Conservation (phyloP, 2,329 filamentous ascomycete genomes). For the Pyricularia sp. region DNA sequence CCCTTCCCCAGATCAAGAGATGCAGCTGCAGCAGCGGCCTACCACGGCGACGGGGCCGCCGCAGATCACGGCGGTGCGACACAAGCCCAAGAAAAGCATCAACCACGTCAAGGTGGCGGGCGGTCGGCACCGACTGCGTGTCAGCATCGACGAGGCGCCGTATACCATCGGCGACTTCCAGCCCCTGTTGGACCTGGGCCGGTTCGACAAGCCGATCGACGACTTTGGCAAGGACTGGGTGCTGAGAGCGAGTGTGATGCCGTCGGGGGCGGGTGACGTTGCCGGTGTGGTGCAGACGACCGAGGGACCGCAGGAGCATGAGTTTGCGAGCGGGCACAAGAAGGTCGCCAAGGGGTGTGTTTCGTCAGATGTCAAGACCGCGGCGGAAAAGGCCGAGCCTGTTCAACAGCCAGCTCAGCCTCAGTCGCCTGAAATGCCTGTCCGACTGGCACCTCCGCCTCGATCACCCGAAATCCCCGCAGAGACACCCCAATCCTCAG, state of each 20-base stretch:
- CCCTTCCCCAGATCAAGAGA: slow-evolving; percentile 17
- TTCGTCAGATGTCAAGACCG: slow-evolving; percentile 4
- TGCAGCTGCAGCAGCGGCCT: neutral
- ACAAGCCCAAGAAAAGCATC: slow-evolving; percentile 19
- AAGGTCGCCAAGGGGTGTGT: neutral
- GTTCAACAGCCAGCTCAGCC: neutral
- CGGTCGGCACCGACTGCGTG: slow-evolving; percentile 21
- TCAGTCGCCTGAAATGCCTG: neutral
- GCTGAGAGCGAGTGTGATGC: slow-evolving; percentile 17
- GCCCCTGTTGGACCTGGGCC: slow-evolving; percentile 55
- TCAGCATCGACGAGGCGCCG: slow-evolving; percentile 38
- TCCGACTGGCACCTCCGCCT: neutral
- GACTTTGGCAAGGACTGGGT: slow-evolving; percentile 37
- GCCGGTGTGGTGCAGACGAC: slow-evolving; percentile 1
- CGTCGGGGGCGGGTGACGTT: slow-evolving; percentile 8
- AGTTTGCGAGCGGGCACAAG: slow-evolving; percentile 26
- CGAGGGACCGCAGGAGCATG: slow-evolving; percentile 15
- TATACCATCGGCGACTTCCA: slow-evolving; percentile 60
- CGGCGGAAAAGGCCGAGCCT: neutral
- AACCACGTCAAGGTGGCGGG: slow-evolving; percentile 21
- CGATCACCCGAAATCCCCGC: neutral
- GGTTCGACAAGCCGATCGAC: slow-evolving; percentile 44
- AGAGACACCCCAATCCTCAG: neutral
- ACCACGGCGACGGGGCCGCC: slow-evolving; percentile 12
- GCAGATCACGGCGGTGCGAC: slow-evolving; percentile 18